Evolutionary conservation across 1,139 yeast species (phyloP).

Genomic region (Pichia sp.): DNA sequence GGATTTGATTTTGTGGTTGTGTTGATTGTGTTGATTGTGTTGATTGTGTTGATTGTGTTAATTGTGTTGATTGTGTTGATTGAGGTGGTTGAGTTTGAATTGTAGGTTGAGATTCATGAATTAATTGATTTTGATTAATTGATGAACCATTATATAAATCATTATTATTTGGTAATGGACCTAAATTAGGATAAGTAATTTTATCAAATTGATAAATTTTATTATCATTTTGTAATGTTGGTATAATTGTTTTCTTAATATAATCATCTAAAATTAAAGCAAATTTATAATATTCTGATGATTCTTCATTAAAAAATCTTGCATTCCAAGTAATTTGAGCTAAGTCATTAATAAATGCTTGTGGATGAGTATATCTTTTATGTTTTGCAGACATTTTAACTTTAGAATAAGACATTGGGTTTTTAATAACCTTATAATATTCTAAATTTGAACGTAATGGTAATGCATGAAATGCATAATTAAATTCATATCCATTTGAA

Average conservation of each 20-base stretch:
- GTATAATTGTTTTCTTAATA: conserved; percentile 49
- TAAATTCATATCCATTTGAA: conserved; percentile 27
- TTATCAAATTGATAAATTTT: conserved; percentile 32
- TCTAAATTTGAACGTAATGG: conserved; percentile 39
- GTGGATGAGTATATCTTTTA: conserved; percentile 50
- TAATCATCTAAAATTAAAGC: conserved; percentile 66
- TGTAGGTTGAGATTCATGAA: too few species aligned
- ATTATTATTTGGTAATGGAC: conserved; percentile 52
- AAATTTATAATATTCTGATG: conserved; percentile 60
- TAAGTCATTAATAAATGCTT: conserved; percentile 67
- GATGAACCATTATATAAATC: conserved; percentile 16
- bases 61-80: too few species aligned
- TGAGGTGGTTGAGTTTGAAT: conserved; percentile 12
- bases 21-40: too few species aligned
- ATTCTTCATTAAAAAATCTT: conserved; percentile 68
- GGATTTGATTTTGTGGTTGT: too few species aligned
- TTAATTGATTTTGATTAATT: background rate
- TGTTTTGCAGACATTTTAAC: conserved; percentile 40
- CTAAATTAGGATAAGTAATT: conserved; percentile 62
- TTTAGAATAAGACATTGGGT: conserved; percentile 42
- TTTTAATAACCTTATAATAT: conserved; percentile 41
- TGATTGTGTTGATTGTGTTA: too few species aligned
- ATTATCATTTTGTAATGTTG: conserved; percentile 42
- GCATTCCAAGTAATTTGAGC: conserved; percentile 91
- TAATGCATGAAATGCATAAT: conserved; percentile 39